Base-by-base conservation (phyloP, 768 basidiomycete species). In the Cubamyces lactineus region DNA sequence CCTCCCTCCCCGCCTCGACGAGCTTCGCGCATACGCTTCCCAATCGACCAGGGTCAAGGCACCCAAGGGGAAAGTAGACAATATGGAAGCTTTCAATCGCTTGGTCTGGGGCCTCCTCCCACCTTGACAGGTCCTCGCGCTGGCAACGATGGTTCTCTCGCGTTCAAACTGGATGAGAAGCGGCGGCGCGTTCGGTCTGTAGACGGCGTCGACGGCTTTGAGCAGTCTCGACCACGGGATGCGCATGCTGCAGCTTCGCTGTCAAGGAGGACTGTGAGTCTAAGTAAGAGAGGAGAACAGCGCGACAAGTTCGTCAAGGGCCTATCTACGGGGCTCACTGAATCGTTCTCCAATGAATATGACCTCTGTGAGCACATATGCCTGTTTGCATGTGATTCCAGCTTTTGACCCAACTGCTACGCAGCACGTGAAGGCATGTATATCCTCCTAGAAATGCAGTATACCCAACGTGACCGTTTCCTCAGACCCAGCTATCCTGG, bases 401-500 rank as follows among this genome's bases (percentile, higher is more conserved):
- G 24, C 41, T 39, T 30, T 23, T 41, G 46, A 51, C n/a, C 49
- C 43, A 46, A 54, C 46, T 57, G 53, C 66, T 26, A 70, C 46
- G 17, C 64, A 91, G 90, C 90, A 53, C 88, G 88, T 48, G 89
- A 92, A 84, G 90, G 90, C 81, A 80, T 77, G 79, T 75, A 21
- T 6, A 12, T n/a, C 17, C 38, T n/a, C 8, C n/a, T 34, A 9
- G 1, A 9, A 23, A 9, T 2, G 7, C 7, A 3, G 21, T 39
- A 15, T n/a, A 11, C 23, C 7, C 30, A 40, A 38, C 40, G 13
- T 46, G 30, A 39, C 49, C 16, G 7, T 40, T n/a, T 0, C 15
- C 24, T 24, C 69, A 93, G 91, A 93, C 76, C 88, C 91, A n/a
- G 81, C 81, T 66, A 87, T 93, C 63, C 72, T 92, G 55, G 89